These are phyloP conservation scores for Echinosophora koreensis DNA, from an alignment of 306 rosid species.

Conservation along the genomic window DNA sequence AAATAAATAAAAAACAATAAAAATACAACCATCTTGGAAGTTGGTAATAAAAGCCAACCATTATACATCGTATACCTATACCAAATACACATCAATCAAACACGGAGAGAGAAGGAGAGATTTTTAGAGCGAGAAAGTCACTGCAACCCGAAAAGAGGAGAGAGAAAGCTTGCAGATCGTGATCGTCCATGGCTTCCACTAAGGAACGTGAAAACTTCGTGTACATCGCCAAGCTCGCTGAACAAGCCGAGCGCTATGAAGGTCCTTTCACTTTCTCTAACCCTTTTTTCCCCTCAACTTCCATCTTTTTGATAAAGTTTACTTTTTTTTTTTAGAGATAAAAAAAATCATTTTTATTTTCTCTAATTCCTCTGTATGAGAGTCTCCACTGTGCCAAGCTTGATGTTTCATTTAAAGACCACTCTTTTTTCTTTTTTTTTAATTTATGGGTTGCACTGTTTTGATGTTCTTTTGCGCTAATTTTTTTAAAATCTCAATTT, in stretches of 20 bases:
- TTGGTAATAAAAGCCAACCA: neutral
- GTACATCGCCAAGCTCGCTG: slow-evolving; percentile 75
- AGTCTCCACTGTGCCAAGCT: neutral
- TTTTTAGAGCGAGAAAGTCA: slow-evolving; percentile 22
- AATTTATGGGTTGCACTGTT: neutral
- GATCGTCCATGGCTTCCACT: slow-evolving; percentile 55
- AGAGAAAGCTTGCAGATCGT: slow-evolving; percentile 40
- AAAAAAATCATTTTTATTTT: neutral
- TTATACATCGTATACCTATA: neutral
- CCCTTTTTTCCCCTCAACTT: neutral
- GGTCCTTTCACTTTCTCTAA: slow-evolving; percentile 27
- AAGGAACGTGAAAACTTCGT: slow-evolving; percentile 62
- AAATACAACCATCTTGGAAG: neutral
- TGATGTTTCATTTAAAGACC: neutral
- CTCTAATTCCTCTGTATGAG: neutral
- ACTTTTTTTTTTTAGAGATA: neutral
- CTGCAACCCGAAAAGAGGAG: neutral
- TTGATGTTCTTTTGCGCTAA: neutral
- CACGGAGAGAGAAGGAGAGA: no score
- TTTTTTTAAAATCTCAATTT: neutral
- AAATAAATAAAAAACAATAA: no score
- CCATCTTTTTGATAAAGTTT: no score
- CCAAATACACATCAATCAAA: neutral
- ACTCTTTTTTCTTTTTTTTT: neutral
- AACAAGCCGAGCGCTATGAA: slow-evolving; percentile 79